A percentile compares a stretch with the other conserved stretches of the same genome.
phyloP scores from a whole-genome alignment of 768 basidiomycete species.

The Kwoniella mangroviensis region DNA sequence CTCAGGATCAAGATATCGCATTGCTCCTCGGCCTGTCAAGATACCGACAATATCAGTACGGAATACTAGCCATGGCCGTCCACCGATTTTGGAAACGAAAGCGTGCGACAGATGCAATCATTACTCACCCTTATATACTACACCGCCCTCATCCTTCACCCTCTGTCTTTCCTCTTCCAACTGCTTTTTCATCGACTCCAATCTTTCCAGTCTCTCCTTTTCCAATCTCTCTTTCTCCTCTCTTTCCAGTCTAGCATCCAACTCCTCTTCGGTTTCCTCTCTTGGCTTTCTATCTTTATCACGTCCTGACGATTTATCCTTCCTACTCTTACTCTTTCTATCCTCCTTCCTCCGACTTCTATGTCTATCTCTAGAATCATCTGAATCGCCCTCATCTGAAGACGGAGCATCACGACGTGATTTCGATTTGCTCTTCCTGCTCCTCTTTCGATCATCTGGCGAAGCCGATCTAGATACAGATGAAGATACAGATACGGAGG shows the following conservation, averaged over 20 bases:
- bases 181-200: conserved; percentile 39
- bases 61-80: too few relatives aligned
- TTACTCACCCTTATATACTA: conserved; percentile 54
- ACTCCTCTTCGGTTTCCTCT: conserved; percentile 53
- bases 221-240: conserved; percentile 55
- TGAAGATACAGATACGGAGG: conserved; percentile 15
- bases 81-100: too few relatives aligned
- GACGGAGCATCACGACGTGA: conserved; percentile 13
- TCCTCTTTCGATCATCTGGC: conserved; percentile 17
- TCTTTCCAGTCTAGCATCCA: conserved; percentile 55
- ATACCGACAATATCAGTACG: too few relatives aligned
- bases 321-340: conserved; percentile 23
- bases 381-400: conserved; percentile 12
- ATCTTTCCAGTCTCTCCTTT: conserved; percentile 34
- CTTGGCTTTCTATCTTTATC: conserved; percentile 29
- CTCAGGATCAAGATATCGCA: conserved; percentile 56
- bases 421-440: conserved; percentile 22
- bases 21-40: conserved; percentile 55
- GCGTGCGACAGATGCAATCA: too few relatives aligned
- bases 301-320: conserved; percentile 50
- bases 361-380: conserved; percentile 33
- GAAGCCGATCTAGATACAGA: conserved; percentile 35
- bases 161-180: conserved; percentile 38
- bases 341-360: conserved; percentile 61
- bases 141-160: conserved; percentile 41